Evolutionary conservation across 2,329 filamentous ascomycete species (phyloP).

Genomic region (Bimuria novae-zelandiae): DNA sequence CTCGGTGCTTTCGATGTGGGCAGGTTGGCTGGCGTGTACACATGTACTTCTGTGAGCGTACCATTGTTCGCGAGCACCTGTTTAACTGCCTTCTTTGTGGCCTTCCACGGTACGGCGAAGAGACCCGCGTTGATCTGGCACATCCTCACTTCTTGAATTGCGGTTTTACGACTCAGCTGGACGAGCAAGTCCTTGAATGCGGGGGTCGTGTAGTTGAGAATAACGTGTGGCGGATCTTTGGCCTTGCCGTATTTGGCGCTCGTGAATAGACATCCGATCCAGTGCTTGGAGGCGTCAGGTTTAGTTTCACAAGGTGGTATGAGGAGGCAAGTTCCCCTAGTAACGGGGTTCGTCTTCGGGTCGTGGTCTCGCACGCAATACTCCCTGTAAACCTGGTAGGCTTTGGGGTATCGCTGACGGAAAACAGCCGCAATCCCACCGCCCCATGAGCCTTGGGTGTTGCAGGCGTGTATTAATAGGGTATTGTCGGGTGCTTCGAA

Average conservation of each 20-base stretch:
- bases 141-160: slow-evolving; percentile 48
- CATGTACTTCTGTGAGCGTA: slow-evolving; percentile 27
- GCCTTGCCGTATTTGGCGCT: slow-evolving; percentile 54
- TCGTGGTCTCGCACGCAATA: slow-evolving; percentile 50
- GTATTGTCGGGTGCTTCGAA: slow-evolving; percentile 57
- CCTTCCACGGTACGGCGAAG: slow-evolving; percentile 61
- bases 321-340: slow-evolving; percentile 56
- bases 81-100: slow-evolving; percentile 51
- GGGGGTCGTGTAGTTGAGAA: slow-evolving; percentile 55
- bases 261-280: slow-evolving; percentile 65
- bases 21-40: slow-evolving; percentile 24
- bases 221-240: slow-evolving; percentile 49
- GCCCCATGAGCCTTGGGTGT: slow-evolving; percentile 62
- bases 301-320: slow-evolving; percentile 56
- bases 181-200: slow-evolving; percentile 56
- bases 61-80: slow-evolving; percentile 28
- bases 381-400: slow-evolving; percentile 52
- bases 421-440: slow-evolving; percentile 62
- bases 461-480: slow-evolving; percentile 64
- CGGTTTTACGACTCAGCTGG: slow-evolving; percentile 43
- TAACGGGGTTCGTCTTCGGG: slow-evolving; percentile 28
- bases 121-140: slow-evolving; percentile 63
- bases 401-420: slow-evolving; percentile 55
- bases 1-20: background rate
- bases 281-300: slow-evolving; percentile 48